Base-by-base conservation (phyloP, 2,329 filamentous ascomycete species). In the Acrodontium crateriforme region DNA sequence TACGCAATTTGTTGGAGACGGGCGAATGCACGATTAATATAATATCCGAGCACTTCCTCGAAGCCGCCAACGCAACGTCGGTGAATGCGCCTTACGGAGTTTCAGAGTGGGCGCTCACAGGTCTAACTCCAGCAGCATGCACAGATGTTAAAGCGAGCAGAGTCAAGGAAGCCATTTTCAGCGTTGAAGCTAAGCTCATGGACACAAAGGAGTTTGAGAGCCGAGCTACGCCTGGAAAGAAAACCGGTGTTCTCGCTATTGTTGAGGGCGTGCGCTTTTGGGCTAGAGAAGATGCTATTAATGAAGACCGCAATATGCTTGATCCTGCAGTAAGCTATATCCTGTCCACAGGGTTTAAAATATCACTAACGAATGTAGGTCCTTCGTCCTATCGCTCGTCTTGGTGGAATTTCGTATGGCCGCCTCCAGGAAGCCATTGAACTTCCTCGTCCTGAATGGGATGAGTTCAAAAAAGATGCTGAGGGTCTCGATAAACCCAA, bases 251-350 rank as follows among this genome's bases (percentile, higher is more conserved):
- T 3, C 47, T 93, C 37, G 78, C 70, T 2, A 67, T 92, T 18
- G 63, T 94, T 9, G 83, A 94, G 58, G 87, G 83, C 0, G 74
- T 79, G 18, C 66, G 76, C 16, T 93, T 94, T 49, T 94, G 85
- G 83, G 83, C 75, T 2, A 61, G 85, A 29, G 82, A 91, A 50
- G 87, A 94, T 56, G 84, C 84, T 2, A 60, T 93, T 35, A 81
- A 92, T 43, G 71, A 80, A 48, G 75, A 83, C 6, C 68, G 63
- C 46, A 82, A 73, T 40, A 44, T 81, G 22, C 63, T 95, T 32
- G 79, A 91, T 52, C 71, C 81, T 8, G 67, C 59, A 28, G 71
- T 76, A 49, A 58, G 67, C 27, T 25, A 16, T 20, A 19, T 22
- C 12, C 31, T 30, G 10, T n/a, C 16, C 10, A 18, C 10, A 2